phyloP scores from a whole-genome alignment of 192 early-diverging fungal species.

The Gigaspora rosea region DNA sequence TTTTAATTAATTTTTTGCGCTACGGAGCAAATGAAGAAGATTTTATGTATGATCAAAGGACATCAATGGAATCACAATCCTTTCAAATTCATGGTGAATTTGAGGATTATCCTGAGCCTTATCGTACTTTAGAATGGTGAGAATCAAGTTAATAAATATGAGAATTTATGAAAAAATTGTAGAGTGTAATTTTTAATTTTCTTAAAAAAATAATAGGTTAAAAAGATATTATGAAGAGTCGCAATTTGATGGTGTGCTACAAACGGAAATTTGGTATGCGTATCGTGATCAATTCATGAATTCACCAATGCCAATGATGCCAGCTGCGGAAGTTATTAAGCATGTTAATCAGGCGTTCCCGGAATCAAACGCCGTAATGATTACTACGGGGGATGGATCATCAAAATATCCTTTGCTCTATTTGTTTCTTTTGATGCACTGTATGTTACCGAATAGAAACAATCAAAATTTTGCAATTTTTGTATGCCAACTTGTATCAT shows the following conservation, averaged over 20 bases:
- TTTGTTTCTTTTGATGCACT: neutral
- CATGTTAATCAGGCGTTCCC: conserved; percentile 24
- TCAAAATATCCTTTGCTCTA: conserved; percentile 29
- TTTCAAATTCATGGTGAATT: conserved; percentile 22
- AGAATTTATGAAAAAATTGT: neutral
- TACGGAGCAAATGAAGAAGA: conserved; percentile 39
- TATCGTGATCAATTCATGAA: conserved; percentile 30
- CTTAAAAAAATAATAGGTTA: conserved; percentile 20
- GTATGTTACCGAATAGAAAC: neutral
- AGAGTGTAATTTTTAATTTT: neutral
- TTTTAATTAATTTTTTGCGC: conserved; percentile 49
- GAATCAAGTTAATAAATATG: neutral
- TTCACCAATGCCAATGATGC: conserved; percentile 24
- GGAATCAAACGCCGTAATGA: conserved; percentile 16
- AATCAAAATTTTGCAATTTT: neutral
- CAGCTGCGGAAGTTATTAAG: conserved; percentile 34
- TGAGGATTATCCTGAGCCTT: conserved; percentile 54
- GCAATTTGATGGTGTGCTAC: conserved; percentile 16
- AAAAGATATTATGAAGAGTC: conserved; percentile 11
- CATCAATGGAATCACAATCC: conserved; percentile 16
- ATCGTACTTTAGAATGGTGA: conserved; percentile 60
- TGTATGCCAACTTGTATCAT: no score
- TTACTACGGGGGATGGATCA: conserved; percentile 8
- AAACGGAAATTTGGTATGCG: conserved; percentile 34
- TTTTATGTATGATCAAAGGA: neutral